These are phyloP conservation scores for Chromosphaera perkinsii DNA, from an alignment of 208 protist species.

Conservation along the genomic window DNA sequence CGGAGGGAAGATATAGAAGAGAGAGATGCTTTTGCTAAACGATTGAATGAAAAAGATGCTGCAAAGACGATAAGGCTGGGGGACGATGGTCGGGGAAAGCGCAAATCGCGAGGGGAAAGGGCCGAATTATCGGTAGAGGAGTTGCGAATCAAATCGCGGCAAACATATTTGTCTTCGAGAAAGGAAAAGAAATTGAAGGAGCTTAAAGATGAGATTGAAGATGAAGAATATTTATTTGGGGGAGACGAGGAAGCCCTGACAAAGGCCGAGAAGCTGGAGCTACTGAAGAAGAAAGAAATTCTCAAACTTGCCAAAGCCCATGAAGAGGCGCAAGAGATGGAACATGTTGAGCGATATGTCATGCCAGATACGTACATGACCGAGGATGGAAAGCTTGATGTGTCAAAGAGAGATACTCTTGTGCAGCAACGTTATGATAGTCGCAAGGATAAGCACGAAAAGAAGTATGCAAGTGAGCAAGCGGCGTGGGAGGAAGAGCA, in stretches of 20 bases:
- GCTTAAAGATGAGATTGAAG: conserved; percentile 27
- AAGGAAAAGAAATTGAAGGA: conserved; percentile 26
- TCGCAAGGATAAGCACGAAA: not conserved
- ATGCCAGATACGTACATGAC: conserved; percentile 35
- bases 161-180: conserved; percentile 16
- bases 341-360: conserved; percentile 22
- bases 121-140: conserved; percentile 12
- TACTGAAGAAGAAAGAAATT: conserved; percentile 22
- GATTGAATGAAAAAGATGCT: conserved; percentile 25
- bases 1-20: conserved; percentile 26
- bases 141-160: conserved; percentile 18
- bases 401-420: not conserved
- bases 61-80: conserved; percentile 4
- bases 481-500: conserved; percentile 58
- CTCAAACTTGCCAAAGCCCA: conserved; percentile 20
- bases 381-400: not conserved
- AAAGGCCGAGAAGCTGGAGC: conserved; percentile 1
- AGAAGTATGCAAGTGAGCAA: conserved; percentile 4
- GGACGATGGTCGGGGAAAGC: conserved; percentile 1
- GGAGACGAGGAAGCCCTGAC: conserved; percentile 3
- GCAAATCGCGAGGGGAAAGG: not conserved
- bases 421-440: not conserved
- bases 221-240: conserved; percentile 35
- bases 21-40: conserved; percentile 25
- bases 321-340: conserved; percentile 6